These are phyloP conservation scores for Citrullus mucosospermus DNA, from an alignment of 306 rosid genomes.

Conservation along the genomic window DNA sequence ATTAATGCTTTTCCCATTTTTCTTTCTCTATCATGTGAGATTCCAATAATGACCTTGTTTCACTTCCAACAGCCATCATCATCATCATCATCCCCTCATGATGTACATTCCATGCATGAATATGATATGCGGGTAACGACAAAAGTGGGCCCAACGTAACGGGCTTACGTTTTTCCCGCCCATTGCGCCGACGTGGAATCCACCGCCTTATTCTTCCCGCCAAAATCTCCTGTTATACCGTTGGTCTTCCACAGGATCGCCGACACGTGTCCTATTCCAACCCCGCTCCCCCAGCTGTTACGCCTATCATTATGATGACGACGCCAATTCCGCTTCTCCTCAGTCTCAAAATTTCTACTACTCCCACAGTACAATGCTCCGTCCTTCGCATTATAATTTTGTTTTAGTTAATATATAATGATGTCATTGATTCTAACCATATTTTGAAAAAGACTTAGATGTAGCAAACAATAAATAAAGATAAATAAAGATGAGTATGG, in stretches of 20 bases:
- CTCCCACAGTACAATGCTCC: too few relatives aligned
- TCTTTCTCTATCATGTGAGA: background rate
- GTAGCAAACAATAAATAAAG: too few relatives aligned
- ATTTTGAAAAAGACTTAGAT: too few relatives aligned
- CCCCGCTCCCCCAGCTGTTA: background rate
- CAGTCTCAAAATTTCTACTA: background rate
- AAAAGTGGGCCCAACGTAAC: background rate
- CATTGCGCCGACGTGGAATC: slow-evolving; percentile 20
- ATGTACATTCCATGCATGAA: background rate
- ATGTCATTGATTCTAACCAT: too few relatives aligned
- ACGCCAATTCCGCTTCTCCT: background rate
- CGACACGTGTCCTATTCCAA: background rate
- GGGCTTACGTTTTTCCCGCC: slow-evolving; percentile 29
- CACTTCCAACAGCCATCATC: background rate
- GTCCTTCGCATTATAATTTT: too few relatives aligned
- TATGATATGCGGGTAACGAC: background rate
- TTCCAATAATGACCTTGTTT: background rate
- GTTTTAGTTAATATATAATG: too few relatives aligned
- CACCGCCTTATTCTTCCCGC: slow-evolving; percentile 4
- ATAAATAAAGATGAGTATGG: too few relatives aligned
- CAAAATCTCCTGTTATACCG: background rate
- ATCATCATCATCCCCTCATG: background rate
- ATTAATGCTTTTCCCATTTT: background rate
- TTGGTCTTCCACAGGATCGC: background rate
- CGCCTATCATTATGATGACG: background rate